Evolutionary conservation across 1,284 basidiomycete genomes (phyloP).

Genomic region (Puccinia horiana): DNA sequence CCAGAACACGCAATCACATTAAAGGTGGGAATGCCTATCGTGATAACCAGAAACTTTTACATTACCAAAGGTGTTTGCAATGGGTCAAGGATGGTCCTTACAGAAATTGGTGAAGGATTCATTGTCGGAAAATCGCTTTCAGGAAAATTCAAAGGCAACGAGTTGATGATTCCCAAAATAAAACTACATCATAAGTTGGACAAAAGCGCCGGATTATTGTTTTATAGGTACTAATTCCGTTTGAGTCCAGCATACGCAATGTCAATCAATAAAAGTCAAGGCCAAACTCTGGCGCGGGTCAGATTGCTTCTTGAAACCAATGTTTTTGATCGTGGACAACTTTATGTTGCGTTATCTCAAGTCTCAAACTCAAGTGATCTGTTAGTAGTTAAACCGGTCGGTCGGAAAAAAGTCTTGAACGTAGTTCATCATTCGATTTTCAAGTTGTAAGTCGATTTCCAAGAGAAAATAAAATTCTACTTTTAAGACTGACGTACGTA

Average conservation of each 20-base stretch:
- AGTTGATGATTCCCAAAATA: neutral
- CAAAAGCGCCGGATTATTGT: neutral
- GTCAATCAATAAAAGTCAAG: slow-evolving; percentile 8
- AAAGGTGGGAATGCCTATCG: neutral
- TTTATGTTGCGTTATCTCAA: slow-evolving; percentile 28
- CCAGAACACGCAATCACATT: neutral
- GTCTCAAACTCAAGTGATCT: neutral
- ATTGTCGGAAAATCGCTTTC: neutral
- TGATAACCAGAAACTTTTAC: neutral
- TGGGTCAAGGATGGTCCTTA: neutral
- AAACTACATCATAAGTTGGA: neutral
- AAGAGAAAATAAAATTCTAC: too few relatives aligned
- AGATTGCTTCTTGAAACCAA: neutral
- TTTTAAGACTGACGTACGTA: too few relatives aligned
- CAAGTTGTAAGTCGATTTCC: too few relatives aligned
- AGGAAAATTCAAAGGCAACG: neutral
- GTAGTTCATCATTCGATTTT: too few relatives aligned
- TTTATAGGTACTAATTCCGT: neutral
- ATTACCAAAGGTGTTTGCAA: slow-evolving; percentile 8
- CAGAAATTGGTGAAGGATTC: neutral
- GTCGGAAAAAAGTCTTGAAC: neutral
- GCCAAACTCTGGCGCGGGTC: neutral
- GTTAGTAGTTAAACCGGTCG: neutral
- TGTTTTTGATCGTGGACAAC: slow-evolving; percentile 19
- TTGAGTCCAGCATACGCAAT: neutral